Evolutionary conservation across 1,284 basidiomycete genomes (phyloP).

Genomic region (Leucoagaricus sp.): DNA sequence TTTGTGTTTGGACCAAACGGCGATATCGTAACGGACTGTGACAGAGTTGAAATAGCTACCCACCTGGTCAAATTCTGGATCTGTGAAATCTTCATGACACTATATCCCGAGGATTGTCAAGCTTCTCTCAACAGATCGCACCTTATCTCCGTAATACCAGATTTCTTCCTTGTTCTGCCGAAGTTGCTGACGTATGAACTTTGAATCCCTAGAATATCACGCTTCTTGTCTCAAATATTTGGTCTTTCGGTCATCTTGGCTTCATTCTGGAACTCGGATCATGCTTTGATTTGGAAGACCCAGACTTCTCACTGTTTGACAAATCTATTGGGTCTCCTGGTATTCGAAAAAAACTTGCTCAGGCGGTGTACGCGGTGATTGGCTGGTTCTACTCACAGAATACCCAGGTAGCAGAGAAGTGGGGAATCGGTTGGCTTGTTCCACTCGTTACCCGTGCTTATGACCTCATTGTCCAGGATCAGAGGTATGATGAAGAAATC

Average conservation of each 20-base stretch:
- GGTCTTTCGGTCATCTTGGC: constrained; percentile 21
- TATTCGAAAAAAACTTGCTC: constrained; percentile 20
- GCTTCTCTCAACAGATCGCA: constrained; percentile 28
- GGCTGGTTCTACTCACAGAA: constrained; percentile 28
- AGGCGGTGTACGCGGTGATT: constrained; percentile 26
- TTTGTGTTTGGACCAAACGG: constrained; percentile 14
- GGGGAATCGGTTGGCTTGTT: constrained; percentile 26
- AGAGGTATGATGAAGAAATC: constrained; percentile 15
- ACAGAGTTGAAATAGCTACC: constrained; percentile 25
- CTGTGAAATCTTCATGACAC: constrained; percentile 24
- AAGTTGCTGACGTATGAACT: neutral
- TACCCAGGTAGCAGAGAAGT: constrained; percentile 24
- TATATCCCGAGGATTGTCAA: constrained; percentile 24
- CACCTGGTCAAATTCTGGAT: constrained; percentile 34
- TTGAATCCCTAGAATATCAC: constrained; percentile 20
- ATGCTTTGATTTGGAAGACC: constrained; percentile 24
- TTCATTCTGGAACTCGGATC: constrained; percentile 22
- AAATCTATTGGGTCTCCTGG: neutral
- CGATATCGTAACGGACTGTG: constrained; percentile 20
- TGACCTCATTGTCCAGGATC: constrained; percentile 22
- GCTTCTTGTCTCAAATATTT: constrained; percentile 20
- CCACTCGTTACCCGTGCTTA: constrained; percentile 24
- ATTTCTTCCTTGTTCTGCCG: neutral
- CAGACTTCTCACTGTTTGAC: constrained; percentile 19
- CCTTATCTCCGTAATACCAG: constrained; percentile 24